Evolutionary conservation across 805 yeast species (phyloP), one percentile per base, ranked within the genome.

Genomic region (Starmerella potacharoeniae): DNA sequence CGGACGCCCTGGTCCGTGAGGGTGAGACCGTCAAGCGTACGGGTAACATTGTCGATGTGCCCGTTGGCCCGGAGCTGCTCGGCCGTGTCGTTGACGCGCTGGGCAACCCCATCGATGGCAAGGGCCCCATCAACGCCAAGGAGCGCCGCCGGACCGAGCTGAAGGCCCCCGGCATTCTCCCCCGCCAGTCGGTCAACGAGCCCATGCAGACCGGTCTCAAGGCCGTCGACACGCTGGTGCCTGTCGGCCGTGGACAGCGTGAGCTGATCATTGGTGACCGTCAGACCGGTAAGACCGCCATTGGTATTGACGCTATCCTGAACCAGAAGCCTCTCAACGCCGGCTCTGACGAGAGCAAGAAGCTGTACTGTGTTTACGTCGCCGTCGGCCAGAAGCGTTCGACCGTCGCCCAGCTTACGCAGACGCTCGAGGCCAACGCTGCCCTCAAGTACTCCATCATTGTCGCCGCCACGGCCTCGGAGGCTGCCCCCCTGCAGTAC

Each of bases 341-440:
- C 68, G 96, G 95, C 77, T 56, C 77, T 62, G 97, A 93, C 75
- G 99, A 93, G 83, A 75, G 83, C 73, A 93, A 93, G 85, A 93
- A 93, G 80, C 83, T 93, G 72, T 93, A 91, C 90, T 93, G 98
- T 86, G 96, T 93, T 69, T 93, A 93, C 85, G 98, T 93, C 68
- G 99, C 99, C 64, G 95, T 93, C 73, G 99, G 99, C 77, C 99
- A 93, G 83, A 93, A 93, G 86, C 89, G 99, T 83, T 93, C 98
- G 65, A 93, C 99, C 64, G 97, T 93, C 69, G 98, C 98, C 69
- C 98, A 93, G 81, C 86, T 93, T 71, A 96, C 93, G 65, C 96
- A 93, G 84, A 91, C 97, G 71, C 84, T 93, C 73, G 99, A 93
- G 82, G 91, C 89, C 75, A 79, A 89, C 75, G 97, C 90, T 73